These are phyloP conservation scores for Drechslera avenae DNA, from an alignment of 2,329 filamentous ascomycete species.

Conservation along the genomic window DNA sequence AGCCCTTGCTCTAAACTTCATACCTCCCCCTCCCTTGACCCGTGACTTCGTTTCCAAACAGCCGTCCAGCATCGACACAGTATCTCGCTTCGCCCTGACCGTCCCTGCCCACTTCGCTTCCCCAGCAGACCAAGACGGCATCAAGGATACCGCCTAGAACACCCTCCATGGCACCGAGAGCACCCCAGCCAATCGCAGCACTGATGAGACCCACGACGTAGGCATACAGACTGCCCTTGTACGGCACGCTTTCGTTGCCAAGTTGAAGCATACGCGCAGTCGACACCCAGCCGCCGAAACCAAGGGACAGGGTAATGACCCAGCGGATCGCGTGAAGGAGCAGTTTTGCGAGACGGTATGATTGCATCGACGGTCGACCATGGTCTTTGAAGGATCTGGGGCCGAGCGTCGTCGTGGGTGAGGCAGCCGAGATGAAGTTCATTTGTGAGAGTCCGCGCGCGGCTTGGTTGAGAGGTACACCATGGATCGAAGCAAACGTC, in stretches of 20 bases:
- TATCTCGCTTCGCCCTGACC: conserved; percentile 74
- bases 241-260: conserved; percentile 53
- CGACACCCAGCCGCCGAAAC: conserved; percentile 95
- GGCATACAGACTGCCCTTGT: conserved; percentile 84
- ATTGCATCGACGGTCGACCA: conserved; percentile 65
- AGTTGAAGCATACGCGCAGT: conserved; percentile 80
- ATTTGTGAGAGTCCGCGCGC: conserved; percentile 82
- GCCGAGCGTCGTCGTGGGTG: conserved; percentile 70
- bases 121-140: conserved; percentile 90
- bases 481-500: conserved; percentile 93
- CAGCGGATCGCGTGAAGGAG: conserved; percentile 88
- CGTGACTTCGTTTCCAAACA: conserved; percentile 69
- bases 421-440: conserved; percentile 74
- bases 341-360: conserved; percentile 89
- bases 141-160: conserved; percentile 86
- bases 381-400: conserved; percentile 48
- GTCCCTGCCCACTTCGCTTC: conserved; percentile 68
- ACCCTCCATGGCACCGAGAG: conserved; percentile 88
- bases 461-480: conserved; percentile 76
- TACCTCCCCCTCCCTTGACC: conserved; percentile 31
- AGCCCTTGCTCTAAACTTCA: conserved; percentile 27
- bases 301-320: conserved; percentile 86
- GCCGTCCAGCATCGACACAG: conserved; percentile 86
- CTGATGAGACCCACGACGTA: conserved; percentile 93
- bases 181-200: conserved; percentile 91